Evolutionary conservation across 106 monocot species (phyloP).

Genomic region (Cymbidium sinense): DNA sequence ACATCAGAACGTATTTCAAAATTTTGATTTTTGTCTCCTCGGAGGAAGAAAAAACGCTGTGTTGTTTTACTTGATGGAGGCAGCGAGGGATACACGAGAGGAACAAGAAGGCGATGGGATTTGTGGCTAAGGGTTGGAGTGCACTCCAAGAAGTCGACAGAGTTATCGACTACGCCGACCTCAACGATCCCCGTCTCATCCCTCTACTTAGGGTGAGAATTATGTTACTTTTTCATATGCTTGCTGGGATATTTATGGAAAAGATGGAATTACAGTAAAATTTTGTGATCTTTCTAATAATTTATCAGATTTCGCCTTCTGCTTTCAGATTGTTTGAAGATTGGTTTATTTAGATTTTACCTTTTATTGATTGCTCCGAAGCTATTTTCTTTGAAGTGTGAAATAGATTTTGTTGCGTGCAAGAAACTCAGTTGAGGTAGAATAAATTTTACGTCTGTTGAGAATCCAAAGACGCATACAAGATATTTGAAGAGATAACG

Average conservation of each 20-base stretch:
- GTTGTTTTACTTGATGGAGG: neutral
- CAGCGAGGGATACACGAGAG: conserved; percentile 81
- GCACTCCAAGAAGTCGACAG: conserved; percentile 88
- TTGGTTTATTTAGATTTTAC: neutral
- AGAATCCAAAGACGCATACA: too few relatives aligned
- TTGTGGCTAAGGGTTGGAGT: conserved; percentile 93
- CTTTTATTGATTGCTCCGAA: neutral
- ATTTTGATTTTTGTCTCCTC: neutral
- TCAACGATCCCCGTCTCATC: conserved; percentile 68
- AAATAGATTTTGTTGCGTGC: too few relatives aligned
- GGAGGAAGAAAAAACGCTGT: neutral
- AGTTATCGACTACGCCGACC: conserved; percentile 81
- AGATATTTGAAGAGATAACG: too few relatives aligned
- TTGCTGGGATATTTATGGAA: neutral
- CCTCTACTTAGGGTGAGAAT: conserved; percentile 71
- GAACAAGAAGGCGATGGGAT: conserved; percentile 93
- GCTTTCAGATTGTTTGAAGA: neutral
- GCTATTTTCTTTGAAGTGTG: neutral
- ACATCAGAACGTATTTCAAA: neutral
- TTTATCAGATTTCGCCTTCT: neutral
- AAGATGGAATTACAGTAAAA: neutral
- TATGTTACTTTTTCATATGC: neutral
- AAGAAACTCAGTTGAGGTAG: too few relatives aligned
- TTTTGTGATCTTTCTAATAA: neutral
- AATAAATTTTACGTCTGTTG: too few relatives aligned